These are phyloP conservation scores for Cystobasidium pallidum DNA, from an alignment of 1,284 basidiomycete genomes.

Conservation along the genomic window DNA sequence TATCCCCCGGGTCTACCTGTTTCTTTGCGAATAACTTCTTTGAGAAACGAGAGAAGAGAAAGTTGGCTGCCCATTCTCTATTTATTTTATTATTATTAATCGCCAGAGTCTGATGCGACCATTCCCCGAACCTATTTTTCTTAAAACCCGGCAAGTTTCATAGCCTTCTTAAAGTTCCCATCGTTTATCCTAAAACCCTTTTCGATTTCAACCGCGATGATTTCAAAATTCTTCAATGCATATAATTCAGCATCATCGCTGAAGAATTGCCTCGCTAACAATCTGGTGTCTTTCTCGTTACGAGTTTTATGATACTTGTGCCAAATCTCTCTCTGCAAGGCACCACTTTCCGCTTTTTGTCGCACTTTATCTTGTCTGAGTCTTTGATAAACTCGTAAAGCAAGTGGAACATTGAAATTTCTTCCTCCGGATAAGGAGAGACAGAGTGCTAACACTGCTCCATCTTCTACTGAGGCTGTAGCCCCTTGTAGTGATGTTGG, in stretches of 20 bases:
- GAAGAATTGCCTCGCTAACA: slow-evolving; percentile 4
- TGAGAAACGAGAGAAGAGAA: no score
- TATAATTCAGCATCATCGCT: slow-evolving; percentile 16
- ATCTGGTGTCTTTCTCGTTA: slow-evolving; percentile 9
- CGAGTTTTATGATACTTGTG: slow-evolving; percentile 5
- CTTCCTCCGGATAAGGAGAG: slow-evolving; percentile 22
- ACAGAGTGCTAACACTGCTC: slow-evolving; percentile 21
- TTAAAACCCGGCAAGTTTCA: slow-evolving; percentile 8
- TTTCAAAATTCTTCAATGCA: background rate
- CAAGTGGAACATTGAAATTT: slow-evolving; percentile 3
- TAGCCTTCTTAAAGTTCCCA: slow-evolving; percentile 5
- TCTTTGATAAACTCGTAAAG: slow-evolving; percentile 14
- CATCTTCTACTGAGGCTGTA: slow-evolving; percentile 35
- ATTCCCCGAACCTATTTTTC: background rate
- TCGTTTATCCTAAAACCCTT: slow-evolving; percentile 20
- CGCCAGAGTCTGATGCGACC: no score
- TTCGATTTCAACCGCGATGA: background rate
- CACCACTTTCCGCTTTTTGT: slow-evolving; percentile 16
- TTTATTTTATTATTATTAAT: no score
- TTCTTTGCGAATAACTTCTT: no score
- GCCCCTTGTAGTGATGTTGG: slow-evolving; percentile 36
- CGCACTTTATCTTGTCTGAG: slow-evolving; percentile 26
- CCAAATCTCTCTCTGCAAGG: slow-evolving; percentile 9
- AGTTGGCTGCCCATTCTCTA: no score
- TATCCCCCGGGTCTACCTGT: no score